Base-by-base conservation (phyloP, 306 rosid genomes). In the Glycyrrhiza uralensis region DNA sequence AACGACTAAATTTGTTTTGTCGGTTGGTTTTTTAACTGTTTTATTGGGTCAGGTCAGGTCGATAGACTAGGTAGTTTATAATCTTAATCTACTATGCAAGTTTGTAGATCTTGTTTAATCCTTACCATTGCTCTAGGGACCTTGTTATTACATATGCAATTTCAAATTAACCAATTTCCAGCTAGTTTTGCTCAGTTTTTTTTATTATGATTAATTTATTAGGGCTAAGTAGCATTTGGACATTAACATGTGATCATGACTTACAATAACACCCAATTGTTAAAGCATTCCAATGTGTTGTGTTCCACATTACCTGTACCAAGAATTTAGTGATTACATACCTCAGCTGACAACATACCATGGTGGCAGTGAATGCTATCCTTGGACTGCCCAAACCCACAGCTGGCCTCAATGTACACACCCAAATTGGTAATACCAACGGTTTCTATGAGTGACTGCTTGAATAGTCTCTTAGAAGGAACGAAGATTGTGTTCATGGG, bases 341-440 rank as follows among this genome's bases (percentile, higher is more conserved):
- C 98, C 93, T 93, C 98, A 41, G 98, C 96, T 10, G 97, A 93
- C 84, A 93, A 24, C 54, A 93, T 83, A 39, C 98, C 98, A 47
- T 93, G 98, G 81, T 93, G 90, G 66, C 96, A 93, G 18, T 82
- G 94, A 83, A 93, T 91, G 84, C 98, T 93, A 6, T 91, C 85
- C 0, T 10, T 33, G 44, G 97, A 84, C 88, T 91, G 98, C 8
- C 97, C 73, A 51, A 83, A 93, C 22, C 98, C 98, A 66, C 96
- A 83, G 88, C 97, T 91, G 19, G 91, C 89, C 73, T 94, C 98
- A 81, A 94, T 85, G 75, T 86, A 94, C 3, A 91, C 97, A 56
- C 98, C 97, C 78, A 59, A 36, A 33, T 89, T 87, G 23, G 98
- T 91, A 57, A 94, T 94, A 14, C 98, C 98, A 17, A 94, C 98